phyloP scores from a whole-genome alignment of 495 filamentous ascomycete species.

The Aspergillus carlsbadensis region DNA sequence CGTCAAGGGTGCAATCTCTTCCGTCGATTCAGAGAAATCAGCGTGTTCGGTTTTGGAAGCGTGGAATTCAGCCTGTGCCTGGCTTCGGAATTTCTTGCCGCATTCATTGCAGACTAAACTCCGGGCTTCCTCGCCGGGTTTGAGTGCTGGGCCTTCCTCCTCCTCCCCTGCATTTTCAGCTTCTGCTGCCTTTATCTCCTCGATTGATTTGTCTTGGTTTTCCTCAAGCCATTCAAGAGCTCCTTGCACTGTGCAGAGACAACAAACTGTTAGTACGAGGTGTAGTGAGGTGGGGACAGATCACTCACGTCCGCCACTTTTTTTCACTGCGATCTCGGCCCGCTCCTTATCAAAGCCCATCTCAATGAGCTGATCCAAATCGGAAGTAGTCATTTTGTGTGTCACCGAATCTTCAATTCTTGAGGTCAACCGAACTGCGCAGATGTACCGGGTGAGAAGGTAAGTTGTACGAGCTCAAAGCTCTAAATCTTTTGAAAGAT shows the following conservation, averaged over 20 bases:
- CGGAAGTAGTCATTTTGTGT: conserved; percentile 62
- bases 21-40: conserved; percentile 92
- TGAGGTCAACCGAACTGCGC: not conserved
- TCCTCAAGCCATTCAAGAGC: conserved; percentile 92
- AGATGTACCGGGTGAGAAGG: not conserved
- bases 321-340: conserved; percentile 78
- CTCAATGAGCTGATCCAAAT: conserved; percentile 79
- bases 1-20: conserved; percentile 85
- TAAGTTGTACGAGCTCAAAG: not conserved
- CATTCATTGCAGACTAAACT: conserved; percentile 88
- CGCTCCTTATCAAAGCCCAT: conserved; percentile 91
- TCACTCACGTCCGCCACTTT: conserved; percentile 68
- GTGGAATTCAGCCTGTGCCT: conserved; percentile 82
- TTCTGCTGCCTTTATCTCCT: conserved; percentile 61
- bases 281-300: not conserved
- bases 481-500: not conserved
- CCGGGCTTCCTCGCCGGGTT: conserved; percentile 61
- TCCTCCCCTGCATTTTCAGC: conserved; percentile 32
- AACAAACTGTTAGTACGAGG: not conserved
- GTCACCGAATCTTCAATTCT: not conserved
- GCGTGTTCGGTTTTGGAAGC: conserved; percentile 82
- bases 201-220: conserved; percentile 78
- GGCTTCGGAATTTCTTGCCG: conserved; percentile 81
- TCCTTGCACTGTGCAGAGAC: conserved; percentile 63
- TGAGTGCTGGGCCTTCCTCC: conserved; percentile 50